Evolutionary conservation across 208 protist species (phyloP).

Genomic region (Zelonia costaricensis): DNA sequence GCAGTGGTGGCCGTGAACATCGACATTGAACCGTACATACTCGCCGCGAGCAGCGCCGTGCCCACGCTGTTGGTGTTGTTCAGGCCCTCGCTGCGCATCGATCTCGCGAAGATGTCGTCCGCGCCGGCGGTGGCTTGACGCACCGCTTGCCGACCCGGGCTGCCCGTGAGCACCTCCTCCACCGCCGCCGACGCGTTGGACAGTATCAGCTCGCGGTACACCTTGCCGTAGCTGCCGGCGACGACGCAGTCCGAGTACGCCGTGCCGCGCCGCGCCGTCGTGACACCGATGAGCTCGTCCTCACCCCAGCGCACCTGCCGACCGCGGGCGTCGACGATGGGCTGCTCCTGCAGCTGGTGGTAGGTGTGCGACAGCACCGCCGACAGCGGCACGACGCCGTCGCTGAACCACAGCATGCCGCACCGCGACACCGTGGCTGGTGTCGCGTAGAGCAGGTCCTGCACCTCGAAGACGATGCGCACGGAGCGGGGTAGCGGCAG

Average conservation of each 20-base stretch:
- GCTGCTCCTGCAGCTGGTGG: conserved; percentile 47
- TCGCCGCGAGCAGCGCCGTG: conserved; percentile 8
- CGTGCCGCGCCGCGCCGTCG: not conserved
- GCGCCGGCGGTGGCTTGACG: not conserved
- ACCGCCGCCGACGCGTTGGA: conserved; percentile 17
- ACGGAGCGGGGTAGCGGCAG: conserved; percentile 97
- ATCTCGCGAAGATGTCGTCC: not conserved
- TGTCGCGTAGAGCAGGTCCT: conserved; percentile 97
- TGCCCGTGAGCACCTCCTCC: conserved; percentile 11
- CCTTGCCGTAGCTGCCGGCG: conserved; percentile 45
- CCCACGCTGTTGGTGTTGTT: conserved; percentile 1
- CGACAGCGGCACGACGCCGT: conserved; percentile 93
- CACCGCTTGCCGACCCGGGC: conserved; percentile 2
- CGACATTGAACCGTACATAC: conserved; percentile 1
- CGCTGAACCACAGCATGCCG: conserved; percentile 99
- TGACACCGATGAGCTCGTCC: conserved; percentile 45
- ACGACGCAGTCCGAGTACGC: conserved; percentile 31
- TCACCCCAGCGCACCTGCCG: conserved; percentile 49
- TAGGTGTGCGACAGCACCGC: conserved; percentile 61
- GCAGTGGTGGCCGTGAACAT: conserved; percentile 5
- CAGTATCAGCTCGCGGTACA: conserved; percentile 48
- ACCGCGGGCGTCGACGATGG: conserved; percentile 51
- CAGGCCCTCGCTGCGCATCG: conserved; percentile 2
- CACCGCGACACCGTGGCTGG: conserved; percentile 98
- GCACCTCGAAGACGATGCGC: conserved; percentile 98